Percentiles rank a stretch among this genome's conserved stretches.
phyloP scores from a whole-genome alignment of 306 rosid genomes.

The Betula pendula region DNA sequence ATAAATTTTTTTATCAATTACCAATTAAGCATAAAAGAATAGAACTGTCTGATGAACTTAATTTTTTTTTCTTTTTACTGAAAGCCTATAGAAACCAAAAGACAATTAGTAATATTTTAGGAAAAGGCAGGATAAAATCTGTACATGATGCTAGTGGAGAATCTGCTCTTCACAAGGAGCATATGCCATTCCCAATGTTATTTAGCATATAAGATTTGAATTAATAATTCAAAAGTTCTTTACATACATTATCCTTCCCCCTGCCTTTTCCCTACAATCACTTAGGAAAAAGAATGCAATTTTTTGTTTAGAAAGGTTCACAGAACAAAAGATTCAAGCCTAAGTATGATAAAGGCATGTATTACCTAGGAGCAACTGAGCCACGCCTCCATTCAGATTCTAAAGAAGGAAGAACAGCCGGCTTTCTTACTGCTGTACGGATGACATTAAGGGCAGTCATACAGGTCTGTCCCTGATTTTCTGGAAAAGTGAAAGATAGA shows the following conservation, averaged over 20 bases:
- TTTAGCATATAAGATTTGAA: not conserved
- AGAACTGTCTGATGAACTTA: not conserved
- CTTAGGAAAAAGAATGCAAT: not conserved
- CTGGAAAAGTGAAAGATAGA: constrained; percentile 64
- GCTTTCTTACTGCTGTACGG: constrained; percentile 75
- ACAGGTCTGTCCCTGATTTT: constrained; percentile 70
- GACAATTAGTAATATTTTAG: not conserved
- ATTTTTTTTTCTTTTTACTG: not conserved
- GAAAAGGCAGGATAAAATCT: constrained; percentile 17
- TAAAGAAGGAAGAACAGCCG: constrained; percentile 82
- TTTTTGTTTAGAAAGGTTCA: not conserved
- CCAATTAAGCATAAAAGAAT: not conserved
- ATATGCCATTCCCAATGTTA: not conserved
- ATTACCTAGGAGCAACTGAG: constrained; percentile 86
- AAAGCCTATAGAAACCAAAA: not conserved
- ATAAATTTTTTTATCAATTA: not conserved
- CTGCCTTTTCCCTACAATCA: not conserved
- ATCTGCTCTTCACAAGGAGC: not conserved
- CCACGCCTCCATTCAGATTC: constrained; percentile 97
- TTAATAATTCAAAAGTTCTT: not conserved
- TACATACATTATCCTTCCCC: not conserved
- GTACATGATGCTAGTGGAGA: not conserved
- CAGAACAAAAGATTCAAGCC: constrained; percentile 5
- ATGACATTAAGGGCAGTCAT: constrained; percentile 70
- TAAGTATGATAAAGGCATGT: constrained; percentile 11